Evolutionary conservation across 2,329 filamentous ascomycete species (phyloP).

Genomic region (Botrytis fragariae): DNA sequence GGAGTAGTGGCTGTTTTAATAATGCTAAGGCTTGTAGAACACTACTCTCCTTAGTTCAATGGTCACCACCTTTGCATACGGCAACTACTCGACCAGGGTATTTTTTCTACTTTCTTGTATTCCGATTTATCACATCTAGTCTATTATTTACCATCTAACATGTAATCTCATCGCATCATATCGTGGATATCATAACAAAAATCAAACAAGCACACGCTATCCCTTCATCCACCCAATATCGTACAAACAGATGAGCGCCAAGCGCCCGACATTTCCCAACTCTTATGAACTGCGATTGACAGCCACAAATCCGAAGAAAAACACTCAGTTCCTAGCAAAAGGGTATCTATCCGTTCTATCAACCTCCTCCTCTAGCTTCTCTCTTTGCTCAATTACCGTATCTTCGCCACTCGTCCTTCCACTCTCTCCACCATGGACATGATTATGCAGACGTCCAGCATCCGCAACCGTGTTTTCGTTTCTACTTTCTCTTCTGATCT

Average conservation of each 20-base stretch:
- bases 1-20: neutral
- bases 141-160: neutral
- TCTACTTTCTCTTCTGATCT: neutral
- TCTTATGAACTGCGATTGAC: neutral
- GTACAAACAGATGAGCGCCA: neutral
- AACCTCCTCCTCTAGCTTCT: constrained; percentile 1
- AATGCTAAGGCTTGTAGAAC: neutral
- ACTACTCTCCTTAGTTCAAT: neutral
- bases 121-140: neutral
- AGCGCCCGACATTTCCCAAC: neutral
- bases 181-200: constrained; percentile 9
- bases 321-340: neutral
- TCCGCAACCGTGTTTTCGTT: neutral
- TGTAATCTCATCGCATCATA: neutral
- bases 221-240: neutral
- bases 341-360: constrained; percentile 11
- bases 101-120: neutral
- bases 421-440: neutral
- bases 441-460: neutral
- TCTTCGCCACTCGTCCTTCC: constrained; percentile 8
- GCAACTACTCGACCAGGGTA: neutral
- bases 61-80: neutral
- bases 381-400: neutral
- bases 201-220: neutral
- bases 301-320: neutral